Percentiles rank a stretch among this genome's conserved stretches.
phyloP scores from a whole-genome alignment of 1,139 yeast species.

The Geotrichum restrictum region DNA sequence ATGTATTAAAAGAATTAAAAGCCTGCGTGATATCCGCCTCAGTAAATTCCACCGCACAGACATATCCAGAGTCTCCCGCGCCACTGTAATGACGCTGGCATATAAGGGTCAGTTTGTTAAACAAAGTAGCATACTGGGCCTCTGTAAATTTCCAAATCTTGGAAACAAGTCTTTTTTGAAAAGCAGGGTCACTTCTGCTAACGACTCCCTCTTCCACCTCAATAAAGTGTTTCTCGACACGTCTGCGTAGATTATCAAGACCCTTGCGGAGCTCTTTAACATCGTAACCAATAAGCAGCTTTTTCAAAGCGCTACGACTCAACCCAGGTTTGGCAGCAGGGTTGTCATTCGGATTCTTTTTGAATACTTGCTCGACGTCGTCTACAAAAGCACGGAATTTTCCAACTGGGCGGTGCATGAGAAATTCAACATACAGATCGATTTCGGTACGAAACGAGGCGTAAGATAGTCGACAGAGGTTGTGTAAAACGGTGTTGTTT shows the following conservation, averaged over 20 bases:
- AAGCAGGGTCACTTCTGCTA: conserved; percentile 41
- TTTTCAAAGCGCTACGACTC: conserved; percentile 55
- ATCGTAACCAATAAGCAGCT: conserved; percentile 55
- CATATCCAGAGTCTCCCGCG: conserved; percentile 27
- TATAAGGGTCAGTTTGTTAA: conserved; percentile 42
- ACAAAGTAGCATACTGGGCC: conserved; percentile 47
- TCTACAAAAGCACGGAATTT: conserved; percentile 62
- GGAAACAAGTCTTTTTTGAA: conserved; percentile 40
- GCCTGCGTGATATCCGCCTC: conserved; percentile 45
- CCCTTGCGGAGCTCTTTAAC: conserved; percentile 55
- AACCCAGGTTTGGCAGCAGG: conserved; percentile 63
- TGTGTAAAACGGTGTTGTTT: conserved; percentile 33
- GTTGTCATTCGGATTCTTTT: conserved; percentile 41
- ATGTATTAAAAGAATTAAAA: conserved; percentile 27
- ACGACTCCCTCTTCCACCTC: conserved; percentile 37
- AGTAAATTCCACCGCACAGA: conserved; percentile 39
- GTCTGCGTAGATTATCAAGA: conserved; percentile 53
- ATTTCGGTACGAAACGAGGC: conserved; percentile 46
- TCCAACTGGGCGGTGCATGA: conserved; percentile 59
- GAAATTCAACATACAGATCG: conserved; percentile 47
- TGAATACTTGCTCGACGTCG: conserved; percentile 55
- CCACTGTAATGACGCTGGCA: conserved; percentile 47
- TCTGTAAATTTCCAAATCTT: conserved; percentile 53
- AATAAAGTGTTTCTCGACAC: conserved; percentile 57
- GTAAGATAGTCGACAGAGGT: conserved; percentile 38